Conservation (phyloP, 1,284 basidiomycete genomes). For the Golubevia pallescens region DNA sequence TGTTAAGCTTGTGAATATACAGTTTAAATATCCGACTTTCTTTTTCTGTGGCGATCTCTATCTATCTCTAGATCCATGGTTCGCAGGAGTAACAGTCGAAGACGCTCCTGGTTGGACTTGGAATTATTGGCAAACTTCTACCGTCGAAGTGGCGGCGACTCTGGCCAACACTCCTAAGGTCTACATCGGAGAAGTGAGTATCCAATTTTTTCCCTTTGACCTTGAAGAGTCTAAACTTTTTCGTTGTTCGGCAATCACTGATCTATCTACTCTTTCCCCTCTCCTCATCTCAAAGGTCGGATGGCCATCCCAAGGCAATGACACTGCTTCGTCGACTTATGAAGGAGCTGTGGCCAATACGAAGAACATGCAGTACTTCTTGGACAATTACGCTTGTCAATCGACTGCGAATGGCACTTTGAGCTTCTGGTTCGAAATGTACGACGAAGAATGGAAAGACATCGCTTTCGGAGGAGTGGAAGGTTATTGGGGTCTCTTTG, state of each 20-base stretch:
- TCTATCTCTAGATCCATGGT: slow-evolving; percentile 16
- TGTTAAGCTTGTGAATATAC: not conserved
- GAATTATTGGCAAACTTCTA: slow-evolving; percentile 19
- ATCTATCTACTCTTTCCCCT: too few relatives aligned
- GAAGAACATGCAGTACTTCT: slow-evolving; percentile 30
- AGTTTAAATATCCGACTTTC: not conserved
- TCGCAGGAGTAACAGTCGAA: slow-evolving; percentile 31
- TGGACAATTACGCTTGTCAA: slow-evolving; percentile 37
- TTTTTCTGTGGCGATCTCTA: slow-evolving; percentile 17
- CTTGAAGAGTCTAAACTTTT: too few relatives aligned
- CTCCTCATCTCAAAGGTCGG: slow-evolving; percentile 25
- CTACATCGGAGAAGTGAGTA: slow-evolving; percentile 18
- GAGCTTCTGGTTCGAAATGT: slow-evolving; percentile 37
- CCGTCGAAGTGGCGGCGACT: slow-evolving; percentile 7
- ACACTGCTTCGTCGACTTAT: slow-evolving; percentile 20
- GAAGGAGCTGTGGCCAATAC: slow-evolving; percentile 32
- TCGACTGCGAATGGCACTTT: slow-evolving; percentile 35
- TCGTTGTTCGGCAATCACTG: too few relatives aligned
- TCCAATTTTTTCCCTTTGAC: too few relatives aligned
- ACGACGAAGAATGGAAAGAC: slow-evolving; percentile 51
- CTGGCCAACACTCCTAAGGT: slow-evolving; percentile 31
- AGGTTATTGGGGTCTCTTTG: slow-evolving; percentile 48
- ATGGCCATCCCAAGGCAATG: slow-evolving; percentile 44
- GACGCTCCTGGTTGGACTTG: slow-evolving; percentile 48
- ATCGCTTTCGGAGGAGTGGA: slow-evolving; percentile 39